phyloP scores from a whole-genome alignment of 257 asterid genomes.

The Solanum chmielewskii region DNA sequence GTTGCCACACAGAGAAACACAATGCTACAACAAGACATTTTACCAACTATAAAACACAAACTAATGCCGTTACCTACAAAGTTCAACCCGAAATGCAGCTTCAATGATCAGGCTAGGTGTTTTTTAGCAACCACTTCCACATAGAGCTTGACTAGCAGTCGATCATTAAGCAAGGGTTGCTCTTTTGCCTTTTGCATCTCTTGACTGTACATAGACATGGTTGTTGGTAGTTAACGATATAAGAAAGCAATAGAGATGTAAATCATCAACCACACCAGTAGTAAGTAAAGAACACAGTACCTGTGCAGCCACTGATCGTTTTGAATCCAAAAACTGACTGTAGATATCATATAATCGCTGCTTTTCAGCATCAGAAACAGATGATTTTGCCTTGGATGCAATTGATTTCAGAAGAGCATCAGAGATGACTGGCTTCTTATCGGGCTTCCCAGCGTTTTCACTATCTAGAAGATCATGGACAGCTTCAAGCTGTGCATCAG shows the following conservation, averaged over 20 bases:
- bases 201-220: conserved; percentile 42
- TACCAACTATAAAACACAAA: neutral
- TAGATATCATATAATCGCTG: conserved; percentile 60
- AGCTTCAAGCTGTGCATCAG: conserved; percentile 91
- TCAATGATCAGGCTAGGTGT: neutral
- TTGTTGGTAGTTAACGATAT: neutral
- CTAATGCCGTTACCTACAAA: neutral
- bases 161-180: conserved; percentile 66
- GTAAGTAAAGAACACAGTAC: conserved; percentile 14
- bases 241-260: conserved; percentile 1
- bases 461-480: conserved; percentile 61
- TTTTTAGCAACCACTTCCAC: neutral
- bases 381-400: conserved; percentile 68
- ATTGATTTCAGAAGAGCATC: conserved; percentile 45
- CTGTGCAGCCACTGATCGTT: conserved; percentile 59
- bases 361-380: conserved; percentile 83
- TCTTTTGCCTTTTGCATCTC: conserved; percentile 85
- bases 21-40: neutral
- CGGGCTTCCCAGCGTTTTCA: conserved; percentile 22
- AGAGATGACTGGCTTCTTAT: conserved; percentile 57
- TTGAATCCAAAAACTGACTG: conserved; percentile 81
- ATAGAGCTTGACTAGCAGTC: neutral
- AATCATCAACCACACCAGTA: neutral
- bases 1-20: neutral
- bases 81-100: neutral